Evolutionary conservation across 2,329 filamentous ascomycete species (phyloP).

Genomic region (Metarhizium guizhouense): DNA sequence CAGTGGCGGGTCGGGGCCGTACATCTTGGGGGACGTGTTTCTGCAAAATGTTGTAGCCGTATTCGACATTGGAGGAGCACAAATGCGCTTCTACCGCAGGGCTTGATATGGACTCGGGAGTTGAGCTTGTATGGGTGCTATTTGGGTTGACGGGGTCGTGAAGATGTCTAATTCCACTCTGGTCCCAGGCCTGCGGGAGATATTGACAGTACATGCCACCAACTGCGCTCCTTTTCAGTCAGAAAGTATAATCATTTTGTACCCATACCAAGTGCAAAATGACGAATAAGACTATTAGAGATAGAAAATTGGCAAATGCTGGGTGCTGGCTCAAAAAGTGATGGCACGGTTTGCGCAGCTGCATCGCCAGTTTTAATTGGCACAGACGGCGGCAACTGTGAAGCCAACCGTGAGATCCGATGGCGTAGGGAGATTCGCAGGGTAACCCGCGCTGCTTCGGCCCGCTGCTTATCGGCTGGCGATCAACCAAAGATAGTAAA

Average conservation of each 20-base stretch:
- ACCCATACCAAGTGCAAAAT: neutral
- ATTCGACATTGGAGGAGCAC: constrained; percentile 36
- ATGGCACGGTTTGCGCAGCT: no score
- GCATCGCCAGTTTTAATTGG: no score
- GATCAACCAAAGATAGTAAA: neutral
- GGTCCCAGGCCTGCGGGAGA: no score
- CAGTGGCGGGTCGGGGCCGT: constrained; percentile 35
- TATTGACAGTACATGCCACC: neutral
- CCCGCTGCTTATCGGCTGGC: no score
- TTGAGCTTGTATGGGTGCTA: neutral
- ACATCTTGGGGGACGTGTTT: constrained; percentile 41
- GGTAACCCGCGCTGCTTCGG: no score
- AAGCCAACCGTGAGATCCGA: no score
- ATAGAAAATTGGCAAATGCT: neutral
- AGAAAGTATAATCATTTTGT: neutral
- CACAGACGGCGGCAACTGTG: no score
- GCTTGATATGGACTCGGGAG: neutral
- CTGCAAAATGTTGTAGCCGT: constrained; percentile 41
- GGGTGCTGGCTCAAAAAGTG: no score
- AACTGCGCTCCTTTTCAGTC: neutral
- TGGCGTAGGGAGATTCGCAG: no score
- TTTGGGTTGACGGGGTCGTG: neutral
- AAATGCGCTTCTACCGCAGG: constrained; percentile 34
- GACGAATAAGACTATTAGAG: neutral
- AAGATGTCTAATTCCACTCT: neutral